These are phyloP conservation scores for Phaeotremella fagi DNA, from an alignment of 768 basidiomycete species.

Conservation along the genomic window DNA sequence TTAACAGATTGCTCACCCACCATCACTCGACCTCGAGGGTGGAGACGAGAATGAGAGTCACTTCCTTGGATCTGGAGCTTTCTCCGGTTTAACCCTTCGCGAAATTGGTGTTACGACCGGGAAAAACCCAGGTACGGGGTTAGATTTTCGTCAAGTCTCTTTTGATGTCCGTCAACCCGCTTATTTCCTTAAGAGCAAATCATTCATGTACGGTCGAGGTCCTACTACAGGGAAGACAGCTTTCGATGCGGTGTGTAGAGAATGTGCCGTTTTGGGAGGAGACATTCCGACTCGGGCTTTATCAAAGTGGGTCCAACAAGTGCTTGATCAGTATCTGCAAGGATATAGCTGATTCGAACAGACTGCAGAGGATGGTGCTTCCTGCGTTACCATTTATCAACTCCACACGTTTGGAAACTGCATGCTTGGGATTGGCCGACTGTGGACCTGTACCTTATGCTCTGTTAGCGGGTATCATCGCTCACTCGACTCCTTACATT, in stretches of 20 bases:
- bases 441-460: constrained; percentile 19
- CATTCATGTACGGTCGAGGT: constrained; percentile 15
- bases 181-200: constrained; percentile 13
- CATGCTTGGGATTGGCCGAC: constrained; percentile 7
- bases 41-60: constrained; percentile 15
- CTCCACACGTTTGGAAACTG: constrained; percentile 15
- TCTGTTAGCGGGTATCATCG: constrained; percentile 20
- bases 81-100: constrained; percentile 10
- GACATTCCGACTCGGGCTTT: constrained; percentile 5
- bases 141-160: constrained; percentile 17
- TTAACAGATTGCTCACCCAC: background rate
- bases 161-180: constrained; percentile 9
- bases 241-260: constrained; percentile 3
- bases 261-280: constrained; percentile 2
- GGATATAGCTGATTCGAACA: no score
- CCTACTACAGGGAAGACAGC: constrained; percentile 6
- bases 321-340: no score
- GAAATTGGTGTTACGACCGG: constrained; percentile 3
- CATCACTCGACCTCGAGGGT: constrained; percentile 12
- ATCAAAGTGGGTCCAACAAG: constrained; percentile 2
- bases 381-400: constrained; percentile 25
- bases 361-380: constrained; percentile 9
- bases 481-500: constrained; percentile 18
- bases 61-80: constrained; percentile 14
- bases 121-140: constrained; percentile 1